These are phyloP conservation scores for Aureobasidium pullulans DNA, from an alignment of 2,329 filamentous ascomycete genomes.

Conservation along the genomic window DNA sequence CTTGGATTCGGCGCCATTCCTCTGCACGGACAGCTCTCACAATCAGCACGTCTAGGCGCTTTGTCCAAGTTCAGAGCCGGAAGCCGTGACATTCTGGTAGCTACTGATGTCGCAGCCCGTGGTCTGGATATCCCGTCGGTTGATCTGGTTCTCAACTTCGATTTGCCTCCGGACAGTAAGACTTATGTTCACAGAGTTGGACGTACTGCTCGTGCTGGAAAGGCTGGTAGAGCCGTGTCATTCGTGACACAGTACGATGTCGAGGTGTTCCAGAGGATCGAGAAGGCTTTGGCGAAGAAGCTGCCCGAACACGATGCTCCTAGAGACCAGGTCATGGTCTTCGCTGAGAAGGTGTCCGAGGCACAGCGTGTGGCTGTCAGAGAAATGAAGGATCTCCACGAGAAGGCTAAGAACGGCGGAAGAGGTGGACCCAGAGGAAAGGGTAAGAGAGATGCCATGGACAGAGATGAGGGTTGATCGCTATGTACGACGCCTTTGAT, in stretches of 20 bases:
- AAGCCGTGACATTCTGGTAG: constrained; percentile 78
- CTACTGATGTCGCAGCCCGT: constrained; percentile 87
- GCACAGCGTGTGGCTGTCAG: constrained; percentile 71
- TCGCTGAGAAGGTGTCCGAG: constrained; percentile 70
- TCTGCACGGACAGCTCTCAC: constrained; percentile 84
- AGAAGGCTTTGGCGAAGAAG: constrained; percentile 73
- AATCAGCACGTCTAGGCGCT: constrained; percentile 77
- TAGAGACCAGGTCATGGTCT: constrained; percentile 80
- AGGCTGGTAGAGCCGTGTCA: constrained; percentile 71
- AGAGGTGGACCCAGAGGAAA: constrained; percentile 44
- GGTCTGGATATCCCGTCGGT: constrained; percentile 92
- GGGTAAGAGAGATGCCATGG: constrained; percentile 57
- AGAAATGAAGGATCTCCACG: constrained; percentile 74
- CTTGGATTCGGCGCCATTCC: constrained; percentile 79
- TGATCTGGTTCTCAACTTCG: constrained; percentile 78
- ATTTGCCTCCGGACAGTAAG: constrained; percentile 76
- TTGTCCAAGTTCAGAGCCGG: constrained; percentile 82
- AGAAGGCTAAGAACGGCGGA: constrained; percentile 52
- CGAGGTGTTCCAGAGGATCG: constrained; percentile 73
- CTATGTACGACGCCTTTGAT: background rate
- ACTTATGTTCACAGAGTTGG: constrained; percentile 89
- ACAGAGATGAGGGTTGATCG: constrained; percentile 57
- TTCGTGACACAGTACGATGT: constrained; percentile 65
- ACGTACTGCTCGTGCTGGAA: constrained; percentile 79
- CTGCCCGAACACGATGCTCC: constrained; percentile 60